A percentile compares a stretch with the other conserved stretches of the same genome.
phyloP scores from a whole-genome alignment of 2,329 filamentous ascomycete genomes.

The Fusarium sterilihyphosum region DNA sequence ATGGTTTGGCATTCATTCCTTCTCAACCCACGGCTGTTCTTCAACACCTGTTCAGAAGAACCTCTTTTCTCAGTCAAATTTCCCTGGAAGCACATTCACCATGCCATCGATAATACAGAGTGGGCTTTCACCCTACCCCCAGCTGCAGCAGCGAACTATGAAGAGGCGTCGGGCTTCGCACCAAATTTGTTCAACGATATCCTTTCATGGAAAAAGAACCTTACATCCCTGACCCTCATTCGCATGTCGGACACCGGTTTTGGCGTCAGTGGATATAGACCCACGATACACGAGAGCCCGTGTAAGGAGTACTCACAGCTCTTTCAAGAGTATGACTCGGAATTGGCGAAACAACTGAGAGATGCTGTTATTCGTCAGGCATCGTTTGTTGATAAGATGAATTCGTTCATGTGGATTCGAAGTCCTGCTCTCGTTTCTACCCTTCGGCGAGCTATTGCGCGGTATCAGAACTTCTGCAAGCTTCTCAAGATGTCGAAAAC shows the following conservation, averaged over 20 bases:
- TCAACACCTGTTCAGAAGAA: constrained; percentile 12
- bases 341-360: constrained; percentile 25
- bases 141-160: not conserved
- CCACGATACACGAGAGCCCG: accelerated
- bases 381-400: constrained; percentile 55
- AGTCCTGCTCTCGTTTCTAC: constrained; percentile 39
- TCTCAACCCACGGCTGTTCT: constrained; percentile 45
- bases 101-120: constrained; percentile 15
- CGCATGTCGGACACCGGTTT: not conserved
- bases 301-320: not conserved
- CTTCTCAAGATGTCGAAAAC: constrained; percentile 42
- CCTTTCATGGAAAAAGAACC: not conserved
- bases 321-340: not conserved
- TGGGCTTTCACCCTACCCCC: constrained; percentile 22
- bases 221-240: accelerated
- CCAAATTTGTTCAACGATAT: not conserved
- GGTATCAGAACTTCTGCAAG: constrained; percentile 52
- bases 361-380: constrained; percentile 51
- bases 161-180: not conserved
- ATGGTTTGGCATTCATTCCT: constrained; percentile 52
- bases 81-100: constrained; percentile 34
- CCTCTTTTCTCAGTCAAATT: constrained; percentile 27
- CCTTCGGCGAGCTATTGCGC: constrained; percentile 43
- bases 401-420: constrained; percentile 51
- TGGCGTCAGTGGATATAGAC: too few relatives aligned